Evolutionary conservation across 2,329 filamentous ascomycete genomes (phyloP), one percentile per base, ranked within the genome.

Genomic region (Aspergillus texensis): DNA sequence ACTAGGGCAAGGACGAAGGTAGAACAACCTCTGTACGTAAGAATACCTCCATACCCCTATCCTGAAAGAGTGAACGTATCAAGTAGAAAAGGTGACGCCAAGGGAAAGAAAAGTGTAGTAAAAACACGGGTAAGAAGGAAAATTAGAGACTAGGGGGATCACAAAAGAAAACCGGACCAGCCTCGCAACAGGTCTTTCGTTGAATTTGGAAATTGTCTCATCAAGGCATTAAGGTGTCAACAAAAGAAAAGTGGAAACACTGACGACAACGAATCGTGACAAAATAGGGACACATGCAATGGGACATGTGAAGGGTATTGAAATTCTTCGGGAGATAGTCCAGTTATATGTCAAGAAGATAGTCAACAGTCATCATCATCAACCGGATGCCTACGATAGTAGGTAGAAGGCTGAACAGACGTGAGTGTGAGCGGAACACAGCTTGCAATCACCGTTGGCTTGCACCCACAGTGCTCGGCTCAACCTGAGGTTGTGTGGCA

Each of bases 391-490:
- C 36, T 19, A 26, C n/a, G 14, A 24, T 26, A 39, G 36, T 19
- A 39, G 32, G 34, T 41, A 21, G 26, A 16, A 56, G 39, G n/a
- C 43, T 21, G 19, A 21, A 34, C 32, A 52, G 21, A 36, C 21
- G 24, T 26, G 6, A 28, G 36, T 36, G 16, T 36, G 9, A 32
- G 9, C n/a, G 14, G 14, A 55, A 21, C 8, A 28, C 14, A 39
- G 32, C 32, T 11, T 39, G 14, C 46, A 39, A 59, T 70, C 62
- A 72, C 56, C 68, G 70, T 53, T 65, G 68, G 39, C 55, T 62
- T 16, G 64, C 34, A 34, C 56, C 64, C 26, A 36, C 50, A 46
- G 63, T 36, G 39, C 60, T 60, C 34, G 62, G 45, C 41, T 71
- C 69, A 16, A 48, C 12, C 46, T 62, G 67, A 30, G 66, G 30